phyloP scores from a whole-genome alignment of 495 filamentous ascomycete genomes.

The Hypoxylon perforatum region DNA sequence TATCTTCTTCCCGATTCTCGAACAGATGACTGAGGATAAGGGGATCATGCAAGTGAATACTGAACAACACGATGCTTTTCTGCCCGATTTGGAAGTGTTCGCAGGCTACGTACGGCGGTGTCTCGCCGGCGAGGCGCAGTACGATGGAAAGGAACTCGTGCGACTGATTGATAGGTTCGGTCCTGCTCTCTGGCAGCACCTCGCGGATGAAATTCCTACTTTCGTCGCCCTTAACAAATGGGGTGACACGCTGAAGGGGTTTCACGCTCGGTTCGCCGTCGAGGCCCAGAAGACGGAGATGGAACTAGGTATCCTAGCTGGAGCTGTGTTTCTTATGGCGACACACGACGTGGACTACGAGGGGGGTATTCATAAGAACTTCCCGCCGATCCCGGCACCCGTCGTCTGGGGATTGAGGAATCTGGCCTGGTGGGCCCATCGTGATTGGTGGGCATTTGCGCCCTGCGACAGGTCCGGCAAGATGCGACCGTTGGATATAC shows the following conservation, averaged over 20 bases:
- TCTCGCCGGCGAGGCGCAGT: conserved; percentile 34
- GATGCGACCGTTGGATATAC: conserved; percentile 37
- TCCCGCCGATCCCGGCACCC: conserved; percentile 45
- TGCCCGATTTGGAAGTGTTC: conserved; percentile 49
- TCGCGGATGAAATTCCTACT: conserved; percentile 57
- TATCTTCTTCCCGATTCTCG: conserved; percentile 57
- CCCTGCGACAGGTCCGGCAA: conserved; percentile 43
- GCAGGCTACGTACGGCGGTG: conserved; percentile 46
- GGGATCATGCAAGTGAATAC: conserved; percentile 59
- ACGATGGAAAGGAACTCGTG: conserved; percentile 43
- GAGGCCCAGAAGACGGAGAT: conserved; percentile 44
- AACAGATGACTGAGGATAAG: conserved; percentile 47
- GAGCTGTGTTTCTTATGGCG: conserved; percentile 45
- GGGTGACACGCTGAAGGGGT: conserved; percentile 46
- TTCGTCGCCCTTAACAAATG: conserved; percentile 44
- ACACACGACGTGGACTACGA: conserved; percentile 59
- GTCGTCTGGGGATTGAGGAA: conserved; percentile 17
- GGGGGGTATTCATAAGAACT: conserved; percentile 45
- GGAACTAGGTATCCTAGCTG: conserved; percentile 26
- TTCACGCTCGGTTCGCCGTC: conserved; percentile 6
- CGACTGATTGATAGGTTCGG: conserved; percentile 58
- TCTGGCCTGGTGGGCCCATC: conserved; percentile 44
- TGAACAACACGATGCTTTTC: conserved; percentile 60
- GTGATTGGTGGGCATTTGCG: conserved; percentile 48
- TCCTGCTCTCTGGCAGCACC: conserved; percentile 47